Conservation (phyloP, 192 early-diverging fungal species). For the Entomortierella beljakovae region DNA sequence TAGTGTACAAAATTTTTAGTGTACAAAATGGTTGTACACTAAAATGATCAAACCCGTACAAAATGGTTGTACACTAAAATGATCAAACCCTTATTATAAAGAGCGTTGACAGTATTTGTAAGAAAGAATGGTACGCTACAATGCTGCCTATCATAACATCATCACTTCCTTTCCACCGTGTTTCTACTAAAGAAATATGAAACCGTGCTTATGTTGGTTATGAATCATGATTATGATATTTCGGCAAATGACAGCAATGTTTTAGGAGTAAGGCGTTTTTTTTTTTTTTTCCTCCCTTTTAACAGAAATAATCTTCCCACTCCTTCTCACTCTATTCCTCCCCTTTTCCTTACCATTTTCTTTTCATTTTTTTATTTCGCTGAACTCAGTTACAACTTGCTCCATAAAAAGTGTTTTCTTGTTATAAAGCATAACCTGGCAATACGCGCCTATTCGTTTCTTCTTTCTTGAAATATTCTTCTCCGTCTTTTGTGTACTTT, state of each 20-base stretch:
- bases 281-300: conserved; percentile 2
- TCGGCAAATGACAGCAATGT: no score
- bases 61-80: no score
- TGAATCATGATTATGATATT: conserved; percentile 7
- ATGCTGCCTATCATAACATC: no score
- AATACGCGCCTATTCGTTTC: not conserved
- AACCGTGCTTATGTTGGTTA: not conserved
- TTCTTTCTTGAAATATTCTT: not conserved
- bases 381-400: not conserved
- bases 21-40: no score
- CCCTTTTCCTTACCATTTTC: not conserved
- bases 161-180: not conserved
- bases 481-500: not conserved
- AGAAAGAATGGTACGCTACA: no score
- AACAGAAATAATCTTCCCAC: not conserved
- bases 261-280: not conserved
- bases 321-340: not conserved
- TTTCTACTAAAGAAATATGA: not conserved
- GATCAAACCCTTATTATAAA: no score
- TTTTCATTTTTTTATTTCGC: not conserved
- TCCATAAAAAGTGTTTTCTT: no score
- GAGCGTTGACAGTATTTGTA: no score
- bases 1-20: no score
- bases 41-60: no score
- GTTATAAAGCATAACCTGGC: not conserved